Conservation (phyloP, 2,329 filamentous ascomycete genomes). For the Penicillium sp. region DNA sequence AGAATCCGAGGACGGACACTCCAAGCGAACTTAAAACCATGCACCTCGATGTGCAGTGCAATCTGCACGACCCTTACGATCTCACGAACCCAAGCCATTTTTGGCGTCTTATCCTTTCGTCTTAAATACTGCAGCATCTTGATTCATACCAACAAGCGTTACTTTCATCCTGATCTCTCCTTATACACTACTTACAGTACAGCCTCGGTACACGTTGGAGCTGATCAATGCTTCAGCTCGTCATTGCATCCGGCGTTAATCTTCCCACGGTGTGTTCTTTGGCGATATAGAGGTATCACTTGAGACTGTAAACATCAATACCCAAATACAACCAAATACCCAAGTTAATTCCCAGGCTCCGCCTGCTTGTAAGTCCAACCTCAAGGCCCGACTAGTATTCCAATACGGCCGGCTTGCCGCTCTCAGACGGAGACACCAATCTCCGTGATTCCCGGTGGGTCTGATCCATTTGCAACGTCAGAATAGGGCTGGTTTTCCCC, state of each 20-base stretch:
- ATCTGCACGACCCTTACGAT: slow-evolving; percentile 11
- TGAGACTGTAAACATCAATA: not conserved
- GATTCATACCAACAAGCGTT: slow-evolving; percentile 12
- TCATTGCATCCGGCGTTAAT: not conserved
- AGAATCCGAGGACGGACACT: slow-evolving; percentile 19
- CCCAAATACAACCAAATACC: not conserved
- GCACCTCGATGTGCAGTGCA: not conserved
- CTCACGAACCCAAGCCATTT: slow-evolving; percentile 3
- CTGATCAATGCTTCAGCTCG: not conserved
- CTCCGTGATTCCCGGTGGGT: not conserved
- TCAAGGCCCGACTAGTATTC: not conserved
- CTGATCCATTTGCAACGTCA: not conserved
- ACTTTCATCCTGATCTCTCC: not conserved
- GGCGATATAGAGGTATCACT: not conserved
- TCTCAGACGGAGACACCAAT: not conserved
- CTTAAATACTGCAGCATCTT: slow-evolving; percentile 8
- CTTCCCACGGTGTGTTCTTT: not conserved
- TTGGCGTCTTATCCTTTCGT: not conserved
- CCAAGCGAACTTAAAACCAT: slow-evolving; percentile 30
- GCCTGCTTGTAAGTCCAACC: too few species aligned
- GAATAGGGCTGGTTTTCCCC: not conserved
- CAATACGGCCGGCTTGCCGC: slow-evolving; percentile 11
- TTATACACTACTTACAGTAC: not conserved
- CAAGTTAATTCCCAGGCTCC: not conserved
- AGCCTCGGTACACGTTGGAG: not conserved